phyloP scores from a whole-genome alignment of 73 alveolate species.

The Tetrahymena borealis region DNA sequence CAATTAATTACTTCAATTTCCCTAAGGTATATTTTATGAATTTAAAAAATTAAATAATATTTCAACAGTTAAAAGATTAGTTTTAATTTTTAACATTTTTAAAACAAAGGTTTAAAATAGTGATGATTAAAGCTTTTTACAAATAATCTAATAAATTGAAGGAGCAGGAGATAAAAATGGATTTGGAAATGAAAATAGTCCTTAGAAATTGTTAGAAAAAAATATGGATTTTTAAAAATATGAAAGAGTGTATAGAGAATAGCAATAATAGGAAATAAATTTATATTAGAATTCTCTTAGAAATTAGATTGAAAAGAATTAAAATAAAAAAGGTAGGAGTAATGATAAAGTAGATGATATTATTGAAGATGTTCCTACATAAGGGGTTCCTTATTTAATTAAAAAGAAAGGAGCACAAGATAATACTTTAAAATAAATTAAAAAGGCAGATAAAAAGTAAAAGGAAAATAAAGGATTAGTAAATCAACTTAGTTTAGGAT shows the following conservation, averaged over 20 bases:
- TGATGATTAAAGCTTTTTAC: neutral
- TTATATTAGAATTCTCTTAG: neutral
- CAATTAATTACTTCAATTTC: neutral
- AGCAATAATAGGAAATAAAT: neutral
- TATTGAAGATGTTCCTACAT: neutral
- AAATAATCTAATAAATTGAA: neutral
- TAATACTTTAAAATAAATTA: neutral
- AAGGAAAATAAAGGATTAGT: no score
- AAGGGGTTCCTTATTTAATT: neutral
- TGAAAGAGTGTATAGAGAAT: neutral
- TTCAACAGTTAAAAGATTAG: no score
- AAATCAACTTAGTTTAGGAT: no score
- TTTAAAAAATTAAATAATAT: neutral
- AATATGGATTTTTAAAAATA: neutral
- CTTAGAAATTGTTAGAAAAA: neutral
- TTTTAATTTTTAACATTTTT: no score
- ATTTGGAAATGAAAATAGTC: neutral
- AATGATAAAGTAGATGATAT: neutral
- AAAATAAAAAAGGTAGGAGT: neutral
- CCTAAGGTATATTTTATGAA: neutral
- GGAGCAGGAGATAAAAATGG: neutral
- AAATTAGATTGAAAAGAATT: neutral
- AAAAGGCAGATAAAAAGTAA: no score
- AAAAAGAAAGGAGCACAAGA: neutral
- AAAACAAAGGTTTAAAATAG: neutral